Evolutionary conservation across 176 grass and related monocot genomes (phyloP), one percentile per base, ranked within the genome.

Genomic region (Puya raimondii): DNA sequence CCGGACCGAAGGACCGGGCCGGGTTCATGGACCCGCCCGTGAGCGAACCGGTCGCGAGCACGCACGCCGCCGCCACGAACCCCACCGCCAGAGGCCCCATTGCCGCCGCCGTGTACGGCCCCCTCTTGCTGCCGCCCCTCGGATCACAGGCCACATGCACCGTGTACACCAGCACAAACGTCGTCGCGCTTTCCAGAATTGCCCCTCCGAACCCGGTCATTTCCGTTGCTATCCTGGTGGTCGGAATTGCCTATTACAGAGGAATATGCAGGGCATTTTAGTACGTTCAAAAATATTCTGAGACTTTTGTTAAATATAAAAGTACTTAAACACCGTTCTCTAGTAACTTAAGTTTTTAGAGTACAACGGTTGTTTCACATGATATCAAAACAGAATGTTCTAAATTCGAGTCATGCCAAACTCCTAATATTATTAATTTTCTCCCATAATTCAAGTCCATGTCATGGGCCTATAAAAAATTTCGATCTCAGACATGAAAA

Each of bases 21-120:
- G 93, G 93, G 77, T 97, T 97, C 93, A 97, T 92, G 67, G 93
- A 92, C 33, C 76, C 93, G 11, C 89, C 93, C 11, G 88, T 85
- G 9, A 97, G 71, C 11, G 89, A 53, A 2, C 84, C 89, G 47
- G 81, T 73, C 9, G 93, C 84, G 33, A 97, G 84, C 14, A 90
- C 86, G 67, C 64, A 79, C 17, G 93, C 82, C 25, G 86, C 93
- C 10, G 66, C 25, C 16, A 89, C 48, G 5, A 90, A 64, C 47
- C 84, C 93, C 1, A 85, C 76, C 20, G 67, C 81, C 17, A 90
- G 68, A 1, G 86, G 47, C 61, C 81, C 93, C 13, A 71, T 33
- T 25, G 70, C 74, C 72, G 75, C 53, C 68, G 80, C 49, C 42
- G 65, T 29, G 15, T 51, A 54, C 14, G 18, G 2, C 18, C 86